Percentiles rank a stretch among this genome's conserved stretches.
Conservation (phyloP, 1,284 basidiomycete genomes). For the Cutaneotrichosporon dermatis region DNA sequence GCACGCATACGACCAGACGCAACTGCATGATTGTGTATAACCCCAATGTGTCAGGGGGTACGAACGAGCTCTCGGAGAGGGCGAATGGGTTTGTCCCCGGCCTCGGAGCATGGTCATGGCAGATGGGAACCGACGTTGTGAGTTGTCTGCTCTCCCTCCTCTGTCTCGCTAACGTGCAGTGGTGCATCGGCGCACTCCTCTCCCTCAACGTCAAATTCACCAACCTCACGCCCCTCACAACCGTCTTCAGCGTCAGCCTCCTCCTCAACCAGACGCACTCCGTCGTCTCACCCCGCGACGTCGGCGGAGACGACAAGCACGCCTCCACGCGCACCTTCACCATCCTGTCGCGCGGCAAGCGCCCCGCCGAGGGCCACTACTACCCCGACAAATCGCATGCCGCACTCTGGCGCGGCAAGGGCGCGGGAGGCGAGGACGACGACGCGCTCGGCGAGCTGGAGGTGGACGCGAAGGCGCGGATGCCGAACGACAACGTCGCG, state of each 20-base stretch:
- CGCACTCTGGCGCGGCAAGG: constrained; percentile 28
- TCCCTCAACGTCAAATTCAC: constrained; percentile 18
- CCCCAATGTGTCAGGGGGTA: constrained; percentile 20
- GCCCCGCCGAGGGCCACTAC: constrained; percentile 11
- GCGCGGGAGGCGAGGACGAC: constrained; percentile 1
- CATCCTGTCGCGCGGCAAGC: constrained; percentile 15
- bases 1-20: constrained; percentile 14
- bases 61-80: constrained; percentile 22
- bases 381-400: constrained; percentile 17
- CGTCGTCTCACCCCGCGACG: constrained; percentile 31
- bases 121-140: constrained; percentile 29
- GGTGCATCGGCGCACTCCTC: constrained; percentile 34
- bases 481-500: constrained; percentile 37
- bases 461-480: constrained; percentile 22
- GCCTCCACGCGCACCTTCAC: constrained; percentile 13
- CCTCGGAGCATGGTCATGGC: constrained; percentile 26
- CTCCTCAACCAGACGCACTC: constrained; percentile 29
- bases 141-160: not conserved
- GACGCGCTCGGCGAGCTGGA: constrained; percentile 8
- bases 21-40: constrained; percentile 28
- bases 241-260: constrained; percentile 33
- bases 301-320: constrained; percentile 11
- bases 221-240: constrained; percentile 22
- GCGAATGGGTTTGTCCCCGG: constrained; percentile 22
- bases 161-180: constrained; percentile 18